Evolutionary conservation across 345 rosid genomes (phyloP).

Genomic region (Euphorbia peplus): DNA sequence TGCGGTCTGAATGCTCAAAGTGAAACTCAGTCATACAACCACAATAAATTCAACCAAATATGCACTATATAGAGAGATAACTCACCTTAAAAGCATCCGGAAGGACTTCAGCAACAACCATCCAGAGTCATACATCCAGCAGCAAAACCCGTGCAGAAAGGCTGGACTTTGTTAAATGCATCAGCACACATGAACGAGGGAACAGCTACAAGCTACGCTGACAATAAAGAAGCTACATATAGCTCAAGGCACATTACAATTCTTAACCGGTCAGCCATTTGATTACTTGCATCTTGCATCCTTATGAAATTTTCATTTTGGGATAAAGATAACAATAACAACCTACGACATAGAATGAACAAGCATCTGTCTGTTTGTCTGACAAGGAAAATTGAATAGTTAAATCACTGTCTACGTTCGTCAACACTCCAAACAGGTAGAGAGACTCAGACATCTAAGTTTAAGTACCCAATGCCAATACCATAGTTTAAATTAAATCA

Average conservation of each 20-base stretch:
- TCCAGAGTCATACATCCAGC: constrained; percentile 99
- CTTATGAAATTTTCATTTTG: background rate
- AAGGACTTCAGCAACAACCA: constrained; percentile 98
- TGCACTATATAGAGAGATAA: constrained; percentile 2
- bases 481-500: background rate
- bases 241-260: background rate
- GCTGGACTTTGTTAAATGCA: constrained; percentile 87
- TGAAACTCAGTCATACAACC: background rate
- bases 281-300: background rate
- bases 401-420: background rate
- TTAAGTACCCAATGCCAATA: background rate
- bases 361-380: background rate
- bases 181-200: constrained; percentile 98
- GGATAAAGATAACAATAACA: background rate
- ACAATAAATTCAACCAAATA: background rate
- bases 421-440: background rate
- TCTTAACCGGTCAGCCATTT: background rate
- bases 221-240: constrained; percentile 4
- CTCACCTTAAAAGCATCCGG: constrained; percentile 97
- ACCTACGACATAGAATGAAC: background rate
- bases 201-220: constrained; percentile 63
- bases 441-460: background rate
- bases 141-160: constrained; percentile 99
- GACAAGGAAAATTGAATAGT: background rate
- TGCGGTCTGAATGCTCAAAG: constrained; percentile 3